Conservation (phyloP, 768 basidiomycete genomes). For the Russula abietina region DNA sequence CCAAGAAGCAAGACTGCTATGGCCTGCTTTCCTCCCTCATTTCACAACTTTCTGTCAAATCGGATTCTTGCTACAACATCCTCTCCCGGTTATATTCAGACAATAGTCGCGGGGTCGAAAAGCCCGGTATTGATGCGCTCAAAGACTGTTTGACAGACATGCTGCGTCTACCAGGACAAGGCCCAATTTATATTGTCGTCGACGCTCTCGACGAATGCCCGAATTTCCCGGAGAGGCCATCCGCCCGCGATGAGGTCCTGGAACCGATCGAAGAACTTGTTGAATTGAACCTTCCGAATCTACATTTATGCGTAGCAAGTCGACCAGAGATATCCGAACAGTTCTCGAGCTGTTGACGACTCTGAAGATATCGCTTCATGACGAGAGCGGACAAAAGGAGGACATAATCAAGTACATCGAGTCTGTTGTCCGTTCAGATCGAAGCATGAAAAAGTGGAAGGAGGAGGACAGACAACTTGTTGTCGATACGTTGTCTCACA, state of each 20-base stretch:
- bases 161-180: background rate
- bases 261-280: background rate
- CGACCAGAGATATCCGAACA: no score
- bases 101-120: background rate
- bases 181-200: background rate
- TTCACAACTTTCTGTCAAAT: background rate
- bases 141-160: background rate
- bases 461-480: no score
- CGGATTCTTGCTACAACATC: background rate
- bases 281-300: background rate
- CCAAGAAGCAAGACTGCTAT: background rate
- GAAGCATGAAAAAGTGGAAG: no score
- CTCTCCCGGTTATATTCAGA: background rate
- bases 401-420: no score
- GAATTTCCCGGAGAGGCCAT: background rate
- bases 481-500: no score
- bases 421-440: no score
- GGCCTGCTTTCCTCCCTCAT: slow-evolving; percentile 9
- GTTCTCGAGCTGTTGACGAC: no score
- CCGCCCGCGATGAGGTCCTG: background rate
- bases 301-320: no score
- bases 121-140: background rate
- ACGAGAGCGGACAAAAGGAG: no score
- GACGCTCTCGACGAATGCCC: slow-evolving; percentile 4
- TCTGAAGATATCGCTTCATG: no score